Evolutionary conservation across 257 asterid species (phyloP), one percentile per base, ranked within the genome.

Genomic region (Misopates orontium): DNA sequence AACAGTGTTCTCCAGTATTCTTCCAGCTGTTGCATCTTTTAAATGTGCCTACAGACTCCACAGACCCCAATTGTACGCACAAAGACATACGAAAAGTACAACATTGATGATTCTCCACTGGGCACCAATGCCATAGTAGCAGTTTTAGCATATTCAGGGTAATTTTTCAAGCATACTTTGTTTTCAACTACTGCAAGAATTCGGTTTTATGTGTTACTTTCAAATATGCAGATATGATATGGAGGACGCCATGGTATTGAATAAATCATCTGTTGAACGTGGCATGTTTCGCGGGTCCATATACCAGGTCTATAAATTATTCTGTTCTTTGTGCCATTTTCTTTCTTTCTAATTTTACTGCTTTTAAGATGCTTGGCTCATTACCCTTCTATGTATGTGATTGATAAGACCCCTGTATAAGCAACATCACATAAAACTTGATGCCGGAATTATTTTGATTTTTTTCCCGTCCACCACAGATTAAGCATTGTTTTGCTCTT

Each of bases 141-240:
- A 23, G 99, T 94, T 76, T 75, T 94, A 71, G 95, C 99, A 61
- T 94, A 94, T 87, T 87, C 99, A n/a, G 99, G 99, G 99, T 93
- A 82, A 80, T 67, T 18, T 44, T 59, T 22, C 31, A 40, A n/a
- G n/a, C 53, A 17, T 55, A 57, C 49, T 21, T 28, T 16, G 25
- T 25, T 71, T 17, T 63, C 49, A 31, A 45, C 67, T 28, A 2
- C 11, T 55, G 49, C 60, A 44, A 18, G 70, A 42, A 49, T 65
- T 62, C 36, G 62, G 55, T 58, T 75, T 57, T 25, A 71, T 72
- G 7, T 75, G 69, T 62, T 74, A 19, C 57, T 20, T 62, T 63
- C 59, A 49, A 66, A 14, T 78, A 49, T 75, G 77, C 82, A 93
- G 99, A 40, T 94, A 90, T 47, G 99, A 94, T 74, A 94, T 94